Conservation (phyloP, 2,329 filamentous ascomycete genomes). For the Botrytis cinerea region DNA sequence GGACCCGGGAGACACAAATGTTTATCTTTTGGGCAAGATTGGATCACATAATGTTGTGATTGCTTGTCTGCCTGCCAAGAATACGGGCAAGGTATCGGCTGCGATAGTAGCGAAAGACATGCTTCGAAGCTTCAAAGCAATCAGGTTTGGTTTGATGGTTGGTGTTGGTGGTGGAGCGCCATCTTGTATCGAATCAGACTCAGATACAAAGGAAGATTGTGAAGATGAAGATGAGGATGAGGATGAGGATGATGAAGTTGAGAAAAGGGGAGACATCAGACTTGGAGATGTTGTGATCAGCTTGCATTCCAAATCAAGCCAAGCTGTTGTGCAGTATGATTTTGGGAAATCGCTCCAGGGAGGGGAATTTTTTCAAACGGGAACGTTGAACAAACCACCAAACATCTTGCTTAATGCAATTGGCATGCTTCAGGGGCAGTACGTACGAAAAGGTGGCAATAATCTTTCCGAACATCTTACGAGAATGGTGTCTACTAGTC, state of each 20-base stretch:
- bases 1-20: conserved; percentile 25
- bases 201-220: conserved; percentile 15
- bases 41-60: conserved; percentile 32
- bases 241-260: conserved; percentile 21
- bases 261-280: conserved; percentile 26
- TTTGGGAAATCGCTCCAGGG: conserved; percentile 31
- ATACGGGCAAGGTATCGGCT: conserved; percentile 40
- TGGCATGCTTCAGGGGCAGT: background rate
- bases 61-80: conserved; percentile 30
- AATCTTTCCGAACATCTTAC: conserved; percentile 8
- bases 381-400: conserved; percentile 17
- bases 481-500: background rate
- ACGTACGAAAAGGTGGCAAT: background rate
- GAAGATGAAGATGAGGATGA: background rate
- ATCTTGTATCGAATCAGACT: conserved; percentile 27
- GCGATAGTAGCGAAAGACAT: conserved; percentile 38
- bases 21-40: conserved; percentile 30
- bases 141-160: conserved; percentile 47
- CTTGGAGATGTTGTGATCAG: conserved; percentile 31
- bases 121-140: conserved; percentile 40
- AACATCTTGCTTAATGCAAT: conserved; percentile 13
- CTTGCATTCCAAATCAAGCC: conserved; percentile 20
- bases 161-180: conserved; percentile 45
- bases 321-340: conserved; percentile 37
- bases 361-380: background rate